phyloP scores from a whole-genome alignment of 805 yeast genomes.

The Ogataea pini region DNA sequence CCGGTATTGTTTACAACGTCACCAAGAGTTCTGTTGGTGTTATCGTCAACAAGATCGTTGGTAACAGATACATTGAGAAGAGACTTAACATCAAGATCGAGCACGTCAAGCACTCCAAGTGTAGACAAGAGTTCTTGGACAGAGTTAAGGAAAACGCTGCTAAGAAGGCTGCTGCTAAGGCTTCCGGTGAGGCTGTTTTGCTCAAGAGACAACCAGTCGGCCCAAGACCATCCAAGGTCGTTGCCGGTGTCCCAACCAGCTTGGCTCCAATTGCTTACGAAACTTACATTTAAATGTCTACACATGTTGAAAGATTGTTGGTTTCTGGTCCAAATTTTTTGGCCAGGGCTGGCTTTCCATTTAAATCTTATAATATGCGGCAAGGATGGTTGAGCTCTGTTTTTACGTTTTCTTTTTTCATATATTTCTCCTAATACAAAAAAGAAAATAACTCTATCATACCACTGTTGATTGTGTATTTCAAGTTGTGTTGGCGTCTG shows the following conservation, averaged over 20 bases:
- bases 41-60: slow-evolving; percentile 96
- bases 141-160: slow-evolving; percentile 98
- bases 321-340: not conserved
- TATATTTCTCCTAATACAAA: slow-evolving; percentile 10
- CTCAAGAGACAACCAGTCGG: slow-evolving; percentile 98
- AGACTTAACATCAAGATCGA: slow-evolving; percentile 98
- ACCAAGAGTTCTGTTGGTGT: slow-evolving; percentile 99
- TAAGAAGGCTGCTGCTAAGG: slow-evolving; percentile 91
- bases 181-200: slow-evolving; percentile 83
- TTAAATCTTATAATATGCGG: slow-evolving; percentile 12
- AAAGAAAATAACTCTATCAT: slow-evolving; percentile 11
- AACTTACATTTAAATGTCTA: slow-evolving; percentile 83
- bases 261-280: slow-evolving; percentile 99
- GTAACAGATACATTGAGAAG: slow-evolving; percentile 98
- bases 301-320: slow-evolving; percentile 9
- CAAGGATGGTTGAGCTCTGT: slow-evolving; percentile 12
- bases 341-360: slow-evolving; percentile 5
- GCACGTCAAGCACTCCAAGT: slow-evolving; percentile 99
- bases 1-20: slow-evolving; percentile 98
- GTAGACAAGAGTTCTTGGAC: slow-evolving; percentile 98
- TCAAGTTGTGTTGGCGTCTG: no score
- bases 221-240: slow-evolving; percentile 92
- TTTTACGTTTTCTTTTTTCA: slow-evolving; percentile 12
- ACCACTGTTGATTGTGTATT: not conserved
- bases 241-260: slow-evolving; percentile 90